phyloP scores from a whole-genome alignment of 2,329 filamentous ascomycete genomes.

The Colletotrichum aenigma region DNA sequence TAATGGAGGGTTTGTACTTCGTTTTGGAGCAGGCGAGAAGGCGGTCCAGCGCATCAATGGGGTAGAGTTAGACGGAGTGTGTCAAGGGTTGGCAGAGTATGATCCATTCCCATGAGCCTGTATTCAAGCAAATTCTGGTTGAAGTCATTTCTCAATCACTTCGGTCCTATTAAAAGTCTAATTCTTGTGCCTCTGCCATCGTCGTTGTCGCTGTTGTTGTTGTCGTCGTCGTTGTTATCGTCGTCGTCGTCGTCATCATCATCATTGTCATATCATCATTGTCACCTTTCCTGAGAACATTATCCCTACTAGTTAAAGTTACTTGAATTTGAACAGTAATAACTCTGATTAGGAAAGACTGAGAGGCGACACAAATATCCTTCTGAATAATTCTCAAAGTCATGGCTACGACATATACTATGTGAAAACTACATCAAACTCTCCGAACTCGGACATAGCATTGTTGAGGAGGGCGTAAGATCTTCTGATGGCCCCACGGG shows the following conservation, averaged over 20 bases:
- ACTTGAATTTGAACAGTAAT: background rate
- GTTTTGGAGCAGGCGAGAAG: conserved; percentile 24
- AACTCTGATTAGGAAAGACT: background rate
- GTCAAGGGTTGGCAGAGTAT: conserved; percentile 9
- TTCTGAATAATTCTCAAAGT: background rate
- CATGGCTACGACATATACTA: background rate
- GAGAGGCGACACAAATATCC: background rate
- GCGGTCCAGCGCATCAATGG: conserved; percentile 16
- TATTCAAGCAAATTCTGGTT: background rate
- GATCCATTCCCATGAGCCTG: conserved; percentile 11
- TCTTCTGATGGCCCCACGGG: background rate
- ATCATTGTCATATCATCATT: background rate
- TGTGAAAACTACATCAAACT: background rate
- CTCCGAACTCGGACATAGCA: background rate
- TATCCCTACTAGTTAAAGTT: background rate
- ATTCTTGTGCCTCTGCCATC: fast-evolving
- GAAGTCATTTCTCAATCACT: fast-evolving
- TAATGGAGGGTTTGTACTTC: conserved; percentile 12
- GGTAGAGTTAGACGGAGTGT: conserved; percentile 20
- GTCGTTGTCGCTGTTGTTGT: background rate
- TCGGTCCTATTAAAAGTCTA: fast-evolving
- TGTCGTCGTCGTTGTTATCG: background rate
- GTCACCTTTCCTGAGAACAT: background rate
- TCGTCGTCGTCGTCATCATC: background rate
- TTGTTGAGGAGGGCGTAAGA: background rate